Evolutionary conservation across 164 flowering plant genomes (phyloP), one percentile per base, ranked within the genome.

Genomic region (Taxillus chinensis): DNA sequence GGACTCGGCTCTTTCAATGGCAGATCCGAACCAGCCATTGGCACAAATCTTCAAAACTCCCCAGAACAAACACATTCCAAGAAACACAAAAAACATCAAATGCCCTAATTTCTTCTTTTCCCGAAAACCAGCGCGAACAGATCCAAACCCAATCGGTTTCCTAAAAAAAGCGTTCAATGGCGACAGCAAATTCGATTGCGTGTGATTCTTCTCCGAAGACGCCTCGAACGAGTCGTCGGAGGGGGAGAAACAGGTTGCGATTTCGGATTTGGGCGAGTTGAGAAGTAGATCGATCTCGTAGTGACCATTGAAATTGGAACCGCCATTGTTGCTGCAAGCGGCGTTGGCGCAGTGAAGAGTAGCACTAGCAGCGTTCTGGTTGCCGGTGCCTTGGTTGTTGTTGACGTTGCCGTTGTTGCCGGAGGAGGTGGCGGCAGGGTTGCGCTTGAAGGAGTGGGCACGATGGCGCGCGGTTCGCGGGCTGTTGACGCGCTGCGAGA

Each of bases 1-100:
- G 45, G 70, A 70, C 42, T 64, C 73, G 64, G 67, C 48, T 40
- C 65, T 72, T 43, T 82, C 88, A 62, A 84, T 70, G 37, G 77
- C 75, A 63, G 85, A 89, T 82, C 99, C 92, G 80, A 88, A 79
- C 89, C 87, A 85, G 7, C 96, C 98, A 78, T 66, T 70, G 5
- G 82, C 85, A 73, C 81, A 83, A 71, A 93, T 82, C 89, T 83
- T 93, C 55, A 87, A 69, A 72, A 86, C 75, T 39, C 95, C 99
- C 76, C 80, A 54, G 62, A 89, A 80, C 80, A 93, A 77, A 52
- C 95, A 90, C 39, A 81, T 71, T 62, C 93, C 97, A 74, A 97
- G 89, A 60, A 90, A 90, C 51, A 75, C 58, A n/a, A 89, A 74
- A 71, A 93, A 90, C 92, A 93, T 82, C 86, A 73, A 86, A 59